These are phyloP conservation scores for Pythium vanterpoolii DNA, from an alignment of 352 stramenopile species.

Conservation along the genomic window DNA sequence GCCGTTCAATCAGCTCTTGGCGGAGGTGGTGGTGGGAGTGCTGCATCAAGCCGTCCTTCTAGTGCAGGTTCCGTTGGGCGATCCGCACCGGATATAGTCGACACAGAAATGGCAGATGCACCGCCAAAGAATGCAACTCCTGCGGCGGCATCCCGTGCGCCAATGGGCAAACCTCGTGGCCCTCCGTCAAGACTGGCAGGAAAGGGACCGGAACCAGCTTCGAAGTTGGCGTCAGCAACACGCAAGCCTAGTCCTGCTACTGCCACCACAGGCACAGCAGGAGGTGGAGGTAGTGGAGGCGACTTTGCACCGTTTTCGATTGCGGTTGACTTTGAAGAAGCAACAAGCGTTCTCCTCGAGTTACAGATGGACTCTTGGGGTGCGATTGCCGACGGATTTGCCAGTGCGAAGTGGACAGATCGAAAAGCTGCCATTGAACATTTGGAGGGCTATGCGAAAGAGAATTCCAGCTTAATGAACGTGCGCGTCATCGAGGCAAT, in stretches of 20 bases:
- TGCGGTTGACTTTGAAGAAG: constrained; percentile 63
- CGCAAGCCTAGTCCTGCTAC: constrained; percentile 12
- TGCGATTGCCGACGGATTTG: constrained; percentile 53
- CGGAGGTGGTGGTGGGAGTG: constrained; percentile 18
- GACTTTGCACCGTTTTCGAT: constrained; percentile 69
- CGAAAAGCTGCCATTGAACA: constrained; percentile 73
- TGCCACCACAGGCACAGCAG: not conserved
- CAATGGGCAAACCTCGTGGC: constrained; percentile 28
- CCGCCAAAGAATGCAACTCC: not conserved
- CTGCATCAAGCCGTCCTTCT: constrained; percentile 26
- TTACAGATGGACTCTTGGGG: constrained; percentile 61
- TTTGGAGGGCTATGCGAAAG: constrained; percentile 55
- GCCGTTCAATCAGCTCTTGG: constrained; percentile 54
- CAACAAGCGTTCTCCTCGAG: constrained; percentile 49
- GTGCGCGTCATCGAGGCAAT: constrained; percentile 71
- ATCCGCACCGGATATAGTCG: constrained; percentile 12
- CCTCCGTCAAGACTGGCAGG: constrained; percentile 41
- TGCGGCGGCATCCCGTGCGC: not conserved
- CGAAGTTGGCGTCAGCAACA: constrained; percentile 21
- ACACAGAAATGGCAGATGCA: constrained; percentile 23
- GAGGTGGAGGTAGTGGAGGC: constrained; percentile 21
- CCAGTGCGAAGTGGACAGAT: constrained; percentile 79
- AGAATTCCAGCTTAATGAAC: constrained; percentile 49
- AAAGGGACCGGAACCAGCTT: constrained; percentile 27
- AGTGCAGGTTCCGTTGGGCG: constrained; percentile 25